phyloP scores from a whole-genome alignment of 768 basidiomycete genomes.

The Pisolithus marmoratus region DNA sequence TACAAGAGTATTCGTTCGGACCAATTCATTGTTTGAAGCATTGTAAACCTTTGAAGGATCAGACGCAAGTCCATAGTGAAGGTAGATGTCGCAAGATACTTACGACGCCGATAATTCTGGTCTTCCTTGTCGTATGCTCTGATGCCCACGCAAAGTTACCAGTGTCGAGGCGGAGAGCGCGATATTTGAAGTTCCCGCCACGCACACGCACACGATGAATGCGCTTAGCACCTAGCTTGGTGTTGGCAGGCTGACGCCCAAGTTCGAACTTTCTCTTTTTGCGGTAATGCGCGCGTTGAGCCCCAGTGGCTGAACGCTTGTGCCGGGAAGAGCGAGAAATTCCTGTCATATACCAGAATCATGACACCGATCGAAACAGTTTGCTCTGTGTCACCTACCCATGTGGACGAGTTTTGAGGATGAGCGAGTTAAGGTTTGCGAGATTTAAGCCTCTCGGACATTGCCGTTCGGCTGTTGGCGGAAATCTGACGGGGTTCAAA shows the following conservation, averaged over 20 bases:
- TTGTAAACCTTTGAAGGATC: constrained; percentile 75
- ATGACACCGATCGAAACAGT: constrained; percentile 1
- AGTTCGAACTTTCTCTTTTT: constrained; percentile 99
- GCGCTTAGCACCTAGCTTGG: constrained; percentile 94
- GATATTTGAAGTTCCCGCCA: constrained; percentile 92
- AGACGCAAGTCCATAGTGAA: not conserved
- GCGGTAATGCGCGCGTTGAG: constrained; percentile 91
- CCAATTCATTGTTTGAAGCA: constrained; percentile 99
- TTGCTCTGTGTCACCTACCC: constrained; percentile 52
- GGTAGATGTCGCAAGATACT: constrained; percentile 29
- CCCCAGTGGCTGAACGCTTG: constrained; percentile 93
- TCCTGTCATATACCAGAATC: constrained; percentile 46
- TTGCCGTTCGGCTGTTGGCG: not conserved
- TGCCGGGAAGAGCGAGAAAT: constrained; percentile 96
- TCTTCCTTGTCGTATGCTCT: constrained; percentile 91
- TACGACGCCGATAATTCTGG: constrained; percentile 93
- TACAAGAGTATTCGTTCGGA: constrained; percentile 98
- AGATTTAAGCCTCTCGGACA: not conserved
- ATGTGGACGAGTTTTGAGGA: constrained; percentile 70
- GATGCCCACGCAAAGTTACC: constrained; percentile 99
- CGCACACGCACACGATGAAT: constrained; percentile 93
- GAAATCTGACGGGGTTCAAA: not conserved
- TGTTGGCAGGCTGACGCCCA: constrained; percentile 96
- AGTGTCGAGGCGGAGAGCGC: constrained; percentile 91
- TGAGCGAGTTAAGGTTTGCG: constrained; percentile 29